Conservation (phyloP, 2,329 filamentous ascomycete species). For the Verticillium nubilum region DNA sequence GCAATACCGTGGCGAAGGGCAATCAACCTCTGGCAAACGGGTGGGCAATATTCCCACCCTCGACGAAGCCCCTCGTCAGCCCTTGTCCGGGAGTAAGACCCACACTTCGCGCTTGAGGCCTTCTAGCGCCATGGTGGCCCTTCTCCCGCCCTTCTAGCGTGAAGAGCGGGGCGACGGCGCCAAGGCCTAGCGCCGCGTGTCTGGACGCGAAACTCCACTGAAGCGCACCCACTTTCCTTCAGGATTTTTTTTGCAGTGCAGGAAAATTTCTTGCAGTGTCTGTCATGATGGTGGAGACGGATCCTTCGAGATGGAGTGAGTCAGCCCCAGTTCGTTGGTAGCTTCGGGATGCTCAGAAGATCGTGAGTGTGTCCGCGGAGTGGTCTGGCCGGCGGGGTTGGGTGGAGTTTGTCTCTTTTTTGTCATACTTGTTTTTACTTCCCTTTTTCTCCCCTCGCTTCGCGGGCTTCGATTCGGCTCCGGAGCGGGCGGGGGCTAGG, state of each 20-base stretch:
- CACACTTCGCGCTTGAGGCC: not conserved
- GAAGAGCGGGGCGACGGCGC: not conserved
- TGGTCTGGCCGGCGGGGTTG: not conserved
- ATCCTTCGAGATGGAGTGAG: not conserved
- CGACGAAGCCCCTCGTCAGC: not conserved
- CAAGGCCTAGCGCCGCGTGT: not conserved
- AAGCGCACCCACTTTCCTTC: not conserved
- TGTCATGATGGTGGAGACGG: not conserved
- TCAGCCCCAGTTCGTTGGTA: not conserved
- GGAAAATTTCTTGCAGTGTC: not conserved
- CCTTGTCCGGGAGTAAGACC: not conserved
- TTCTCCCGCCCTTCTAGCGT: conserved; percentile 3
- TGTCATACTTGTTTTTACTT: not conserved
- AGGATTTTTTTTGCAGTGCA: not conserved
- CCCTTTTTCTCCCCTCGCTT: not conserved
- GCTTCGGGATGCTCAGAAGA: not conserved
- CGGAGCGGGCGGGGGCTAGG: not conserved
- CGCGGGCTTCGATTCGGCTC: not conserved
- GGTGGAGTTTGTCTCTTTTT: not conserved
- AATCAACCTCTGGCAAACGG: no score
- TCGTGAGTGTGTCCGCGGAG: not conserved
- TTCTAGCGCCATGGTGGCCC: not conserved
- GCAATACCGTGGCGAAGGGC: no score
- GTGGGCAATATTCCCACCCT: not conserved
- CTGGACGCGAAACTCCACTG: not conserved